Evolutionary conservation across 176 grass and related monocot species (phyloP), one percentile per base, ranked within the genome.

Genomic region (Rhipidocladum racemiflorum): DNA sequence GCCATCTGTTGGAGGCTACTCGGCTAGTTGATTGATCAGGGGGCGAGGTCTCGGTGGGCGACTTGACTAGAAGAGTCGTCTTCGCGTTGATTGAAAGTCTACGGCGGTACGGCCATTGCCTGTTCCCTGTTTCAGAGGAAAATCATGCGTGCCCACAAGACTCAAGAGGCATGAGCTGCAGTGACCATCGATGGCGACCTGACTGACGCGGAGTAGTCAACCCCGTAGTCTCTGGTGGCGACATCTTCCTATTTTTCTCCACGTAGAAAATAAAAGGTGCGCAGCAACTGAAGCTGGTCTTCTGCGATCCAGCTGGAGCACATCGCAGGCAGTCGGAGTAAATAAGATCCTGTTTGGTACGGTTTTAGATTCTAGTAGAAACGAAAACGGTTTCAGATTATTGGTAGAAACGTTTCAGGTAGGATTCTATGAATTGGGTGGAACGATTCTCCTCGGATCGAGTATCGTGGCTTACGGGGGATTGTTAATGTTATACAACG

Each of bases 141-240:
- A 60, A 77, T 69, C 73, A 21, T 4, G 23, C 48, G 9, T 29
- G 28, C 21, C 18, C 13, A 20, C n/a, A n/a, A n/a, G n/a, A n/a
- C n/a, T n/a, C 9, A 38, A 4, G 35, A 36, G 35, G 7, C 50
- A 18, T 14, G 23, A 29, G 23, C 38, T 44, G 4, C 16, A 45
- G 56, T 44, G 7, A 7, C 10, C 45, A 7, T 9, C 32, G 7
- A 50, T 53, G 62, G 45, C 45, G 39, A 1, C 32, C 17, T 20
- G 21, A 14, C 25, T 49, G 9, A 85, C 74, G 83, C 83, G 74
- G 74, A 5, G 29, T 28, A 62, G 83, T 72, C 83, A 44, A 79
- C 67, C 23, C 66, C 42, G 1, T 12, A 44, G 66, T 64, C 75
- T 53, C 17, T 25, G n/a, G n/a, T 40, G 46, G 43, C 16, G 38